Evolutionary conservation across 2,329 filamentous ascomycete genomes (phyloP).

Genomic region (Malbranchea cinnamomea): DNA sequence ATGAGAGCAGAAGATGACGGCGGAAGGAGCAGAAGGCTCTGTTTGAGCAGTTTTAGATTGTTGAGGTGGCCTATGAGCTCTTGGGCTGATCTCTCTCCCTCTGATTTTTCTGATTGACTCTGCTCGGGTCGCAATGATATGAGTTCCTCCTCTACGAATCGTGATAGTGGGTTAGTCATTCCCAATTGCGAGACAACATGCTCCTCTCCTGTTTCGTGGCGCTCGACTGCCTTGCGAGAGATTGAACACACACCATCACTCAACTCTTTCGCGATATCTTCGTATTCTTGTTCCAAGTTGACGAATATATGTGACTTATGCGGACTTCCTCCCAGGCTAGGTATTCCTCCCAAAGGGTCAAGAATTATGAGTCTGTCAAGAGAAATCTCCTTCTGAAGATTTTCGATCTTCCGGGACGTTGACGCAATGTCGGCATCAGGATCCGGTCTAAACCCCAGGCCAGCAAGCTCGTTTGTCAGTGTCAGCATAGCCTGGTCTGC

Average conservation of each 20-base stretch:
- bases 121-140: conserved; percentile 14
- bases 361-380: conserved; percentile 80
- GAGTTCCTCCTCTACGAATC: conserved; percentile 22
- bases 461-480: conserved; percentile 60
- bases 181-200: conserved; percentile 11
- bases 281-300: conserved; percentile 84
- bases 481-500: conserved; percentile 58
- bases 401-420: conserved; percentile 24
- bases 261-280: conserved; percentile 50
- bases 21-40: conserved; percentile 61
- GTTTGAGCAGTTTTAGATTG: conserved; percentile 59
- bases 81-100: conserved; percentile 8
- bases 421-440: conserved; percentile 30
- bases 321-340: conserved; percentile 42
- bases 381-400: conserved; percentile 39
- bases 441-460: conserved; percentile 38
- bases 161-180: conserved; percentile 31
- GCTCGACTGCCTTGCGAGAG: conserved; percentile 7
- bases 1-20: conserved; percentile 75
- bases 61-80: conserved; percentile 39
- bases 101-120: no score
- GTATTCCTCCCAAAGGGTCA: conserved; percentile 75
- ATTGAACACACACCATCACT: conserved; percentile 12
- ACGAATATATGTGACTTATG: conserved; percentile 66
- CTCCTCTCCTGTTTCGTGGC: conserved; percentile 11